Evolutionary conservation across 106 monocot species (phyloP), one percentile per base, ranked within the genome.

Genomic region (Triglochin maritima): DNA sequence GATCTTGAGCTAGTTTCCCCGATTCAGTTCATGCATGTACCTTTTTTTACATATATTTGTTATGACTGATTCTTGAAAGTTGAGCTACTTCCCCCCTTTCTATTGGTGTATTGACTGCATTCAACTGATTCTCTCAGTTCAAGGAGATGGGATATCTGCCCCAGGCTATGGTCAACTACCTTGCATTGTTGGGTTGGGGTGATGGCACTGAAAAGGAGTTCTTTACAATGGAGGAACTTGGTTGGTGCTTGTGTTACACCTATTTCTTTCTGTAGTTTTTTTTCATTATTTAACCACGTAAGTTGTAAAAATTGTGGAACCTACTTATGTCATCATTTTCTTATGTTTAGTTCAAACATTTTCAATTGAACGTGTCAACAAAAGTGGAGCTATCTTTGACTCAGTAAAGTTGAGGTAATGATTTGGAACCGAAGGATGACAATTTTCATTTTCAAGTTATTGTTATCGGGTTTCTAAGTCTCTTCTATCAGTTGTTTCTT

Each of bases 131-230:
- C 9, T 16, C 57, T 56, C 72, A 98, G 96, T 92, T 82, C 65
- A 92, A 76, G 65, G 96, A 92, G 72, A 98, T 89, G 96, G 96
- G 96, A 46, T 98, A 98, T 70, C 65, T 98, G 72, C 92, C 96
- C 54, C 92, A 92, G 68, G 91, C 88, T 47, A 91, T 98, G 92
- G 82, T 88, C 9, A 98, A 98, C 61, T 98, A 98, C 67, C 67
- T 98, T 43, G 91, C 96, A 64, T 81, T 98, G 7, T 75, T 98
- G 51, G 96, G 96, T 56, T 98, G 96, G 96, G 88, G 96, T 82
- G 96, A 98, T 84, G 96, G 96, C 49, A 98, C 96, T 60, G 96
- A 92, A 75, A 98, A 92, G 82, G 96, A 98, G 72, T 92, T 98
- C 76, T 98, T 84, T 74, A 82, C 86, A n/a, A 81, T 86, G 45